Conservation (phyloP, 768 basidiomycete species). For the Saitozyma podzolica region DNA sequence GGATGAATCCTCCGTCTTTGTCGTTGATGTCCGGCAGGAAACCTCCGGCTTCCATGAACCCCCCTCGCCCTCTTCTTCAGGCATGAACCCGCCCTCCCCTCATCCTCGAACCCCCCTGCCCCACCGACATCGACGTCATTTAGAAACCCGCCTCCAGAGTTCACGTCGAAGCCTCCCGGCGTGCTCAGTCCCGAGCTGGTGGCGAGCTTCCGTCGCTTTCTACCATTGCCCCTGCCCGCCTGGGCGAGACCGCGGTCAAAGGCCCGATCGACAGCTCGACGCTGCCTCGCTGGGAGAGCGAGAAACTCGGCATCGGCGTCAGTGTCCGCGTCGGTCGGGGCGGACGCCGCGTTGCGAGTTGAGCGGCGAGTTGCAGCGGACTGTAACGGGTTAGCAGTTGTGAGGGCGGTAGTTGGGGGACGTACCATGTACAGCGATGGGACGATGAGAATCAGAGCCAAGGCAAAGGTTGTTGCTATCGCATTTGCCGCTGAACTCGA, state of each 20-base stretch:
- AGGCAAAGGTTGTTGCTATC: too few relatives aligned
- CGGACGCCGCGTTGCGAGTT: neutral
- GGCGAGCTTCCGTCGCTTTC: constrained; percentile 12
- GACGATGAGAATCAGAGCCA: too few relatives aligned
- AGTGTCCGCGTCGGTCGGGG: neutral
- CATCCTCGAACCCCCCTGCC: constrained; percentile 18
- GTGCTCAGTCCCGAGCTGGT: neutral
- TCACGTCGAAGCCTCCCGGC: neutral
- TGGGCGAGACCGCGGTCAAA: constrained; percentile 34
- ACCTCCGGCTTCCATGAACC: constrained; percentile 14
- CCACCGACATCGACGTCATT: constrained; percentile 17
- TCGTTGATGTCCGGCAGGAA: neutral
- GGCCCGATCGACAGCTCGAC: constrained; percentile 36
- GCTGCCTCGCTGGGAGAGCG: constrained; percentile 33
- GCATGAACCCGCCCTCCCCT: constrained; percentile 24
- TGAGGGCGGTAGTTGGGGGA: too few relatives aligned
- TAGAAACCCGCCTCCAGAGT: constrained; percentile 23
- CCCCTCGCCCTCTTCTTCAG: constrained; percentile 28
- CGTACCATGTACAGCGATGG: too few relatives aligned
- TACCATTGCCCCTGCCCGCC: constrained; percentile 18
- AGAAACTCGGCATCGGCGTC: constrained; percentile 46
- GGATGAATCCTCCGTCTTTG: constrained; percentile 28
- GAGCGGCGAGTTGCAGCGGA: too few relatives aligned
- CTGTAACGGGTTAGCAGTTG: too few relatives aligned
- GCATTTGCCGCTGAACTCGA: too few relatives aligned